phyloP scores from a whole-genome alignment of 2,329 filamentous ascomycete species.

The Talaromyces funiculosus region DNA sequence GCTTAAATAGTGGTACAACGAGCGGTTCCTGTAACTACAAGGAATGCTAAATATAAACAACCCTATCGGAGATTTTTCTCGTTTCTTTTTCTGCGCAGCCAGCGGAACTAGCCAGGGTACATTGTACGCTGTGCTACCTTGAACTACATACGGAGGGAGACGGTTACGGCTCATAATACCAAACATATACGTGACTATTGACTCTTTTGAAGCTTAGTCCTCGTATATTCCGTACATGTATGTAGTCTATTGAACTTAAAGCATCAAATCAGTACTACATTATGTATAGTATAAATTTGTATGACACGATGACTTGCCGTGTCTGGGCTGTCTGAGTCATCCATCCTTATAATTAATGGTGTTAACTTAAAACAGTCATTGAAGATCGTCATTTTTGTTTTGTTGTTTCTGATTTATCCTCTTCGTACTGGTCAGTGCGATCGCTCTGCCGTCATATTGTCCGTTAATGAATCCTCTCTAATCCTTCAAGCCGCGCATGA shows the following conservation, averaged over 20 bases:
- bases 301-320: background rate
- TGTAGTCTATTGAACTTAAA: too few species aligned
- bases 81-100: background rate
- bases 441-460: background rate
- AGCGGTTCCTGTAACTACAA: background rate
- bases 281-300: background rate
- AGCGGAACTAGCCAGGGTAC: background rate
- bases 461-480: background rate
- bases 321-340: background rate
- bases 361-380: too few species aligned
- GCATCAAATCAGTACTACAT: too few species aligned
- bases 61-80: constrained; percentile 11
- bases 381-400: background rate
- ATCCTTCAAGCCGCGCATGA: background rate
- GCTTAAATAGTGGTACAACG: background rate
- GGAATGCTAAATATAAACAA: background rate
- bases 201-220: too few species aligned
- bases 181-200: too few species aligned
- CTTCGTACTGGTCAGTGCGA: background rate
- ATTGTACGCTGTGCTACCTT: too few species aligned
- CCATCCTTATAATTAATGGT: background rate
- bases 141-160: too few species aligned
- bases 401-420: background rate
- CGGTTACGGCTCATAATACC: too few species aligned
- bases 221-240: too few species aligned